Percentiles rank a stretch among this genome's conserved stretches.
Evolutionary conservation across 164 flowering plant genomes (phyloP).

Genomic region (Taxillus chinensis): DNA sequence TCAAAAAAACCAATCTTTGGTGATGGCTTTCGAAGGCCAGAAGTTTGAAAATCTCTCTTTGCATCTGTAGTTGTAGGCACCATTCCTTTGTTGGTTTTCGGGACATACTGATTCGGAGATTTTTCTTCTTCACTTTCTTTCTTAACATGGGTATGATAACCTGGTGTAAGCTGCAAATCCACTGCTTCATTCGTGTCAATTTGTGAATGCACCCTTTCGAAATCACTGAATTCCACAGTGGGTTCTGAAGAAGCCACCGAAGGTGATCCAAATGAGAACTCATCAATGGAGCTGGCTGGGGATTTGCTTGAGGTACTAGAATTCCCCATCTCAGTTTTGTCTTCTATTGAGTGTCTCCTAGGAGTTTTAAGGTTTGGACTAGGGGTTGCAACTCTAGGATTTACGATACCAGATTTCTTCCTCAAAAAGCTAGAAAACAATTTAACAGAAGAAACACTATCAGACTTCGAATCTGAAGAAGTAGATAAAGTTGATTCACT

Average conservation of each 20-base stretch:
- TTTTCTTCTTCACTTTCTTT: background rate
- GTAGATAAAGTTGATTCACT: background rate
- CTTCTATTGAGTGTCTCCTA: background rate
- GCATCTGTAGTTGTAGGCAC: background rate
- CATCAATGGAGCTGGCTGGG: background rate
- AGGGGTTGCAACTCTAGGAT: background rate
- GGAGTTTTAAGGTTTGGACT: background rate
- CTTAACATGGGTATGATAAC: background rate
- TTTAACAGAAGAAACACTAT: background rate
- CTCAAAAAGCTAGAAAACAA: background rate
- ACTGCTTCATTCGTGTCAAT: background rate
- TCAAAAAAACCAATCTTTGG: constrained; percentile 1
- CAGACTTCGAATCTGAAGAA: background rate
- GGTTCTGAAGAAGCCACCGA: background rate
- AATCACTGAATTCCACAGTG: background rate
- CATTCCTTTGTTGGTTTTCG: background rate
- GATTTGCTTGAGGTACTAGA: background rate
- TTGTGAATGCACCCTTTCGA: background rate
- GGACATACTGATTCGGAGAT: background rate
- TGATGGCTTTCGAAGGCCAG: background rate
- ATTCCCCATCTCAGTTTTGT: background rate
- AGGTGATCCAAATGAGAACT: background rate
- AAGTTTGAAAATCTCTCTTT: background rate
- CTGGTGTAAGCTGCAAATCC: background rate
- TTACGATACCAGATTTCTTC: background rate